Percentiles rank a stretch among this genome's conserved stretches.
Conservation (phyloP, 805 yeast genomes). For the Candida silvatica region DNA sequence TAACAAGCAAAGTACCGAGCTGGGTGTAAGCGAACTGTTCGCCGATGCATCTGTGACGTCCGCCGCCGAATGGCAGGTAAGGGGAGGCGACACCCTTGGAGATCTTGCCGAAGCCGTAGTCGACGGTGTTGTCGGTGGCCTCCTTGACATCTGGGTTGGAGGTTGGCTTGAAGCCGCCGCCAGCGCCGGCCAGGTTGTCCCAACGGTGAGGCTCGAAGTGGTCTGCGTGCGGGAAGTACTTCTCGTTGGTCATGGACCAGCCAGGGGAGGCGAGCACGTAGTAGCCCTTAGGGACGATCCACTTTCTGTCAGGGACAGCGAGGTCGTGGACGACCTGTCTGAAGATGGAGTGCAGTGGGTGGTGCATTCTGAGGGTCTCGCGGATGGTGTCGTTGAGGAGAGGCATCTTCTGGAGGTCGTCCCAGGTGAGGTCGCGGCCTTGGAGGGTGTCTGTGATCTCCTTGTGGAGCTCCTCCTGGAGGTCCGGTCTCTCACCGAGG, state of each 20-base stretch:
- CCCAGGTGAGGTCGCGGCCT: conserved; percentile 65
- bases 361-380: conserved; percentile 92
- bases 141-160: conserved; percentile 5
- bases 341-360: conserved; percentile 94
- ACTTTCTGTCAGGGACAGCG: conserved; percentile 68
- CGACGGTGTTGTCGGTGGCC: conserved; percentile 40
- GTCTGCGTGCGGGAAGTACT: conserved; percentile 70
- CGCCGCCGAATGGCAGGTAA: conserved; percentile 97
- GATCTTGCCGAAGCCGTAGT: conserved; percentile 95
- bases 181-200: conserved; percentile 32
- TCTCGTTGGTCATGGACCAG: conserved; percentile 67
- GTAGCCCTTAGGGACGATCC: conserved; percentile 83
- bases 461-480: conserved; percentile 71
- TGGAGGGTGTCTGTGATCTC: conserved; percentile 64
- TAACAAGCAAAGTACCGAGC: conserved; percentile 74
- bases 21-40: conserved; percentile 96
- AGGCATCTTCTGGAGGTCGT: conserved; percentile 74
- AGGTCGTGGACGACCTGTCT: conserved; percentile 78
- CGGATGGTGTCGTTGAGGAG: conserved; percentile 75
- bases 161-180: conserved; percentile 27
- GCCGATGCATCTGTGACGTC: conserved; percentile 98
- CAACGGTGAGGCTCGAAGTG: conserved; percentile 84
- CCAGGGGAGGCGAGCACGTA: conserved; percentile 93
- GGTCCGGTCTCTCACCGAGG: conserved; percentile 76
- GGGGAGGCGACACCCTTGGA: conserved; percentile 95